These are phyloP conservation scores for Zygoascus flipseniorum DNA, from an alignment of 805 yeast genomes.

Conservation along the genomic window DNA sequence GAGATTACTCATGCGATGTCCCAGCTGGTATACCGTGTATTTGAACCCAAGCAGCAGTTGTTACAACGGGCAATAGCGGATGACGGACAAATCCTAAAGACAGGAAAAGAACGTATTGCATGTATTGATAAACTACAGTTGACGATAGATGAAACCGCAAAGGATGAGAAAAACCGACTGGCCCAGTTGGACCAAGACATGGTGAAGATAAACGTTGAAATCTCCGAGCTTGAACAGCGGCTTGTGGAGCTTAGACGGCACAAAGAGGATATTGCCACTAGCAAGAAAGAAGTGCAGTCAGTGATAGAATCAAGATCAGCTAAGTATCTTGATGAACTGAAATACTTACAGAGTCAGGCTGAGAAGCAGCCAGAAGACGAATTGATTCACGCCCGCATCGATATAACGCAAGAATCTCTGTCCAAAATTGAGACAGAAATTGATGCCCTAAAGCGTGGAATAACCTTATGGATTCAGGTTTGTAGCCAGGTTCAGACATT, in stretches of 20 bases:
- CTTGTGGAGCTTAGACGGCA: constrained; percentile 9
- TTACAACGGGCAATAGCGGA: constrained; percentile 5
- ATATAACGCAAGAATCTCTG: not conserved
- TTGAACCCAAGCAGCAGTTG: constrained; percentile 7
- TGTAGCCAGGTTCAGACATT: constrained; percentile 9
- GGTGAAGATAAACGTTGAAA: constrained; percentile 11
- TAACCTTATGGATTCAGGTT: constrained; percentile 15
- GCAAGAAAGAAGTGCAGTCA: constrained; percentile 3
- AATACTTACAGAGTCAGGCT: constrained; percentile 6
- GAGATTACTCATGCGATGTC: constrained; percentile 13
- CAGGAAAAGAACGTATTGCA: not conserved
- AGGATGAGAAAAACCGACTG: constrained; percentile 5
- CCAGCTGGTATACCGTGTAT: constrained; percentile 6
- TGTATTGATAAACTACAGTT: constrained; percentile 3
- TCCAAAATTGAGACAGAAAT: constrained; percentile 4
- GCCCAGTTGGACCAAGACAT: constrained; percentile 7
- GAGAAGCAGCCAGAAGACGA: constrained; percentile 4
- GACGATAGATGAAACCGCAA: not conserved
- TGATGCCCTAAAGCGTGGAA: constrained; percentile 13
- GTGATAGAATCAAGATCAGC: constrained; percentile 7
- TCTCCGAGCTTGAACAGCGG: constrained; percentile 11
- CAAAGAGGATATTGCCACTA: constrained; percentile 5
- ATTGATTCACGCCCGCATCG: not conserved
- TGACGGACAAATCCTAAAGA: constrained; percentile 6
- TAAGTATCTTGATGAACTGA: constrained; percentile 10